phyloP scores from a whole-genome alignment of 306 rosid species.

The Quercus alba region DNA sequence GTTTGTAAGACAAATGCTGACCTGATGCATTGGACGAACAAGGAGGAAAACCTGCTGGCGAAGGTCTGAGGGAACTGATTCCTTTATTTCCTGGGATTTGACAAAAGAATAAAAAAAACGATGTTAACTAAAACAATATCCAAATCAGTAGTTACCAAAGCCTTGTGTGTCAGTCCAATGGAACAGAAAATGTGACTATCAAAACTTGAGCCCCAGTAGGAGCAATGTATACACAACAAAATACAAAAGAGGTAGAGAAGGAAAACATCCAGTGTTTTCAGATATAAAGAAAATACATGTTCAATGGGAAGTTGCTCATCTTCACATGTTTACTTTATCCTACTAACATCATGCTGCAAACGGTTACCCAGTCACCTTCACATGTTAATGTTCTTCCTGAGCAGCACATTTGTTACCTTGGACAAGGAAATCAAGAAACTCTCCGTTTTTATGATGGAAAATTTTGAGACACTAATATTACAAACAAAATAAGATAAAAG shows the following conservation, averaged over 20 bases:
- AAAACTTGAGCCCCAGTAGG: no score
- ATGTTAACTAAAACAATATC: neutral
- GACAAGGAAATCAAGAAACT: neutral
- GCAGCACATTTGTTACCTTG: neutral
- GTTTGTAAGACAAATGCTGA: slow-evolving; percentile 14
- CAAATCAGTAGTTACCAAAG: neutral
- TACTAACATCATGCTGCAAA: neutral
- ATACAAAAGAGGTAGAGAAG: neutral
- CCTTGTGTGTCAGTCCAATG: no score
- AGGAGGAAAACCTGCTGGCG: slow-evolving; percentile 92
- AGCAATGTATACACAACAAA: no score
- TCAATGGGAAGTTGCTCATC: no score
- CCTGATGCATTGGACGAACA: slow-evolving; percentile 99
- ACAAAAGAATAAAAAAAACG: slow-evolving; percentile 8
- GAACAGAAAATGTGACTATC: no score
- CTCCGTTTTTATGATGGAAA: neutral
- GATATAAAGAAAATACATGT: no score
- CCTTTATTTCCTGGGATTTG: slow-evolving; percentile 71
- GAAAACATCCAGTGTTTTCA: neutral
- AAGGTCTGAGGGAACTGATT: slow-evolving; percentile 65
- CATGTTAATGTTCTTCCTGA: neutral
- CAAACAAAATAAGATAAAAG: neutral
- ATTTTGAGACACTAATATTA: neutral
- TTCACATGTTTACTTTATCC: neutral
- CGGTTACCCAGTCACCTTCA: neutral